phyloP scores from a whole-genome alignment of 2,329 filamentous ascomycete genomes.

The Graphiopsis chlorocephala region DNA sequence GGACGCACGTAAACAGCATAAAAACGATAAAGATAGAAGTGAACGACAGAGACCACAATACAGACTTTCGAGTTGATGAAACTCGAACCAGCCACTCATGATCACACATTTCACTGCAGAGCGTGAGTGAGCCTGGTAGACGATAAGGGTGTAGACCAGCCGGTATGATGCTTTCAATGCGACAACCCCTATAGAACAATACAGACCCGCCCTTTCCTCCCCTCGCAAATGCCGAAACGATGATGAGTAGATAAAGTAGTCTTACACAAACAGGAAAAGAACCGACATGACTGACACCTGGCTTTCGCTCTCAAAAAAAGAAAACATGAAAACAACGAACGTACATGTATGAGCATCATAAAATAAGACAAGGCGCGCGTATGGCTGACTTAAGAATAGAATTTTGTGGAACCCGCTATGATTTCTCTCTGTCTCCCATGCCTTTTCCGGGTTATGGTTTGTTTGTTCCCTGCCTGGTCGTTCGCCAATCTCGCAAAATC shows the following conservation, averaged over 20 bases:
- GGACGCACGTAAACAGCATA: not conserved
- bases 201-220: not conserved
- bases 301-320: not conserved
- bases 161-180: not conserved
- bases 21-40: not conserved
- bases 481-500: slow-evolving; percentile 5
- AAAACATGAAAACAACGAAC: not conserved
- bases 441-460: not conserved
- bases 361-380: not conserved
- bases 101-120: too few relatives aligned
- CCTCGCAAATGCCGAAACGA: not conserved
- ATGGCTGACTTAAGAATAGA: not conserved
- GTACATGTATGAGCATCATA: not conserved
- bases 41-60: not conserved
- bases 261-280: not conserved
- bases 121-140: too few relatives aligned
- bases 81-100: not conserved
- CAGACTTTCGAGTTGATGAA: not conserved
- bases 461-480: not conserved
- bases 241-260: not conserved
- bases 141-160: too few relatives aligned
- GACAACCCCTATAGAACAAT: not conserved
- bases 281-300: not conserved
- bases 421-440: not conserved
- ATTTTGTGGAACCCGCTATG: not conserved